Evolutionary conservation across 352 stramenopile species (phyloP), one percentile per base, ranked within the genome.

Genomic region (Nothophytophthora sp.): DNA sequence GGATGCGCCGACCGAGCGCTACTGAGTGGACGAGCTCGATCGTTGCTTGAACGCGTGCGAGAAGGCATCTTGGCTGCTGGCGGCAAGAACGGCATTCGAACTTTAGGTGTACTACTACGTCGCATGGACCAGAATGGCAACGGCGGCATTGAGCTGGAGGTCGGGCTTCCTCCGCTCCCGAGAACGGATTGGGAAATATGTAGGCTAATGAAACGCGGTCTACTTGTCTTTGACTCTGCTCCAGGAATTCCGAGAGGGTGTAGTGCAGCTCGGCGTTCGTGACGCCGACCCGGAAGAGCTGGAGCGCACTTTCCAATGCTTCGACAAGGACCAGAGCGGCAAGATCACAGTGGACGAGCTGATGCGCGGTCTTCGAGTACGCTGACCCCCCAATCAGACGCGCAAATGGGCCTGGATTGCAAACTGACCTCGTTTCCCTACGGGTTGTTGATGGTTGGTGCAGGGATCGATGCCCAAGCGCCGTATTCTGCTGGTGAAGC

Each of bases 291-390:
- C 56, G 2, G 55, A 54, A 11, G 70, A 90, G 35, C 29, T 90
- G 5, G 62, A 80, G 16, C 67, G 61, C 16, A 65, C 80, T 0
- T 95, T 96, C 39, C 51, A 68, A 2, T 70, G 69, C 49, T 96
- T 97, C 32, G 91, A 98, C 61, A 50, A 65, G 28, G 86, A 97
- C 52, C 49, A 71, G 35, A 93, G 81, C 46, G 90, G 88, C 11
- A 78, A 72, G 23, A 88, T 98, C 50, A 92, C 83, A 6, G 71
- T 95, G 18, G 77, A 95, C 23, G 92, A 98, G 53, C 88, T 98
- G 27, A 73, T 98, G 50, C 76, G 86, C 19, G 88, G 81, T 3
- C 67, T 98, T 16, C 69, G 87, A 30, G 87, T 88, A 54, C 40
- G 63, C 72, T n/a, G 13, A 24, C 15, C 16, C 3, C 11, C 20